Evolutionary conservation across 257 asterid genomes (phyloP), one percentile per base, ranked within the genome.

Genomic region (Ligustrum vulgare): DNA sequence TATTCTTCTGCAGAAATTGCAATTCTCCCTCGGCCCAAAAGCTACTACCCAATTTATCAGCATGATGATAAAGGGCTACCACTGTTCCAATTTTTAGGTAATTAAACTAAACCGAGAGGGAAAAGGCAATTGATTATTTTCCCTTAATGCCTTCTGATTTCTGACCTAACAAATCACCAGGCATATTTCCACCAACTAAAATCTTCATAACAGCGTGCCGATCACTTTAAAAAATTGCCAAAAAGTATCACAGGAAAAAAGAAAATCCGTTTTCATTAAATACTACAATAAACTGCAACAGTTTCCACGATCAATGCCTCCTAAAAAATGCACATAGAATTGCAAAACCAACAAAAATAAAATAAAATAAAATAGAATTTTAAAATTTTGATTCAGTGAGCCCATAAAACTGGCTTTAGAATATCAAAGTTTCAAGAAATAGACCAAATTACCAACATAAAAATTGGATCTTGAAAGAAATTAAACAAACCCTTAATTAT

Each of bases 391-490:
- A 35, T 69, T 22, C 22, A 37, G 39, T 73, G 16, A 51, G 3
- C 41, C 73, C 69, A 79, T 64, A 43, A 43, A 13, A 18, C 5
- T 2, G 62, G 41, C 15, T 76, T 76, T 73, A 18, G 76, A 76
- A 70, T 79, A 51, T 67, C 82, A 67, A 22, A 60, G 2, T 60
- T 60, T 10, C 32, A 11, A 60, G 15, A 60, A 22, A 54, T 35
- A 39, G 5, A 47, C 76, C 49, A 70, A 67, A 60, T 35, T 47
- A 74, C 67, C 69, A 37, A 60, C 16, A 75, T 60, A 5, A 72
- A 12, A 6, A 63, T 43, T 60, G 34, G 78, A 72, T 71, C 76
- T 66, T 65, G 67, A 62, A 63, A 56, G 65, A 36, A 81, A 74
- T 32, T 75, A 67, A 23, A 35, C 37, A 47, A 5, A 35, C 8